A percentile compares a stretch with the other conserved stretches of the same genome.
phyloP scores from a whole-genome alignment of 495 filamentous ascomycete genomes.

The Margaritispora aquatica region DNA sequence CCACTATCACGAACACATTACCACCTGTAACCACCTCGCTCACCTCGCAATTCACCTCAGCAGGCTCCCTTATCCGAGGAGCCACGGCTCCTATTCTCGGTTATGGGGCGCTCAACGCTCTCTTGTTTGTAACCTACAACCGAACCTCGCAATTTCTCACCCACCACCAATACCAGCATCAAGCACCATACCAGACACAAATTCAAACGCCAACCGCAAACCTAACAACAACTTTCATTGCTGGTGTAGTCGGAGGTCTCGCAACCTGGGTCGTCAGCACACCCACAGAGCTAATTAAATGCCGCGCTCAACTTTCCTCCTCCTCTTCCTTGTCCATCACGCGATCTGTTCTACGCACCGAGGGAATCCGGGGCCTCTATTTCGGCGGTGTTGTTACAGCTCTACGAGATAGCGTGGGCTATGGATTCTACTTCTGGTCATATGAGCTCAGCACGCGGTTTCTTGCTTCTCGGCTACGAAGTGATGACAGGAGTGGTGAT shows the following conservation, averaged over 20 bases:
- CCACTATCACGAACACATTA: too few relatives aligned
- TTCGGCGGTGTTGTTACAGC: conserved; percentile 72
- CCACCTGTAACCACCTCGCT: neutral
- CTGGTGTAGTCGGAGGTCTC: conserved; percentile 71
- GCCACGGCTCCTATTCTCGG: conserved; percentile 75
- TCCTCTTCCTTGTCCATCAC: conserved; percentile 55
- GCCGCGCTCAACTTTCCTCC: conserved; percentile 59
- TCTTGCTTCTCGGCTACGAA: conserved; percentile 30
- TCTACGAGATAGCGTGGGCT: conserved; percentile 75
- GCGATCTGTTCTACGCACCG: conserved; percentile 48
- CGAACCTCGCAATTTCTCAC: conserved; percentile 41
- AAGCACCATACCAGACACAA: neutral
- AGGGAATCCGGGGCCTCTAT: conserved; percentile 68
- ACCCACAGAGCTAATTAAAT: conserved; percentile 85
- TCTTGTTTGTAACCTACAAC: conserved; percentile 84
- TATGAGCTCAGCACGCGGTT: conserved; percentile 67
- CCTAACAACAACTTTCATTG: conserved; percentile 59
- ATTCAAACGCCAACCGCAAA: conserved; percentile 24
- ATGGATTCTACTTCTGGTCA: conserved; percentile 90
- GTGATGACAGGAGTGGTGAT: conserved; percentile 24
- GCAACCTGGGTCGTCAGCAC: conserved; percentile 76
- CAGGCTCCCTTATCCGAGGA: conserved; percentile 41
- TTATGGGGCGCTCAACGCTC: conserved; percentile 83
- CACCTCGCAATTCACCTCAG: conserved; percentile 27
- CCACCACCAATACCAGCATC: conserved; percentile 13